Percentiles rank a stretch among this genome's conserved stretches.
Conservation (phyloP, 2,329 filamentous ascomycete genomes). For the Phaeosphaeriaceae sp. region DNA sequence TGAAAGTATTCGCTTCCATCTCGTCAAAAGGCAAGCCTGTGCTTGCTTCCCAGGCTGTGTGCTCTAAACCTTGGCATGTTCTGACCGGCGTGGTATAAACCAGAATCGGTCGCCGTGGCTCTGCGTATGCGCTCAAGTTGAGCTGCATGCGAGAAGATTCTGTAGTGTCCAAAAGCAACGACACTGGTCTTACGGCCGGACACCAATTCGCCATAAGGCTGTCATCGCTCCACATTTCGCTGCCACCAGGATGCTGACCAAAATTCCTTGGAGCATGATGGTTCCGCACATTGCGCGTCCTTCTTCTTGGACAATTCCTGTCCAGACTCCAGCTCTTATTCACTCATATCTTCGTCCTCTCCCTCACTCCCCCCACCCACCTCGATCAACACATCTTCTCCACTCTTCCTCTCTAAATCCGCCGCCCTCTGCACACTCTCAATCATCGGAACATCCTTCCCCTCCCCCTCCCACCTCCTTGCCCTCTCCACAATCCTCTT, state of each 20-base stretch:
- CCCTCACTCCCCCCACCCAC: conserved; percentile 21
- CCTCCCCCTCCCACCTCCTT: conserved; percentile 52
- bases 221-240: too few relatives aligned
- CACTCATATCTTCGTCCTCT: conserved; percentile 32
- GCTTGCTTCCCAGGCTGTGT: too few relatives aligned
- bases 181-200: too few relatives aligned
- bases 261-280: too few relatives aligned
- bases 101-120: not conserved
- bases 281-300: too few relatives aligned
- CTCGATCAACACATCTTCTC: conserved; percentile 21
- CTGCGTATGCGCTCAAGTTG: not conserved
- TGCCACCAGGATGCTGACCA: too few relatives aligned
- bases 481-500: conserved; percentile 74
- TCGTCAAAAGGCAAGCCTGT: too few relatives aligned
- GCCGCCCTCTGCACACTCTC: conserved; percentile 32
- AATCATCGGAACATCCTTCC: conserved; percentile 14
- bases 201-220: too few relatives aligned
- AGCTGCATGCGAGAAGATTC: not conserved
- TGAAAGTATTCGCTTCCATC: too few relatives aligned
- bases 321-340: conserved; percentile 5
- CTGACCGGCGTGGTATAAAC: not conserved
- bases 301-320: not conserved
- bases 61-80: not conserved
- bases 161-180: too few relatives aligned
- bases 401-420: conserved; percentile 25